Conservation (phyloP, 179 eudicot genomes). For the Gypsophila paniculata region DNA sequence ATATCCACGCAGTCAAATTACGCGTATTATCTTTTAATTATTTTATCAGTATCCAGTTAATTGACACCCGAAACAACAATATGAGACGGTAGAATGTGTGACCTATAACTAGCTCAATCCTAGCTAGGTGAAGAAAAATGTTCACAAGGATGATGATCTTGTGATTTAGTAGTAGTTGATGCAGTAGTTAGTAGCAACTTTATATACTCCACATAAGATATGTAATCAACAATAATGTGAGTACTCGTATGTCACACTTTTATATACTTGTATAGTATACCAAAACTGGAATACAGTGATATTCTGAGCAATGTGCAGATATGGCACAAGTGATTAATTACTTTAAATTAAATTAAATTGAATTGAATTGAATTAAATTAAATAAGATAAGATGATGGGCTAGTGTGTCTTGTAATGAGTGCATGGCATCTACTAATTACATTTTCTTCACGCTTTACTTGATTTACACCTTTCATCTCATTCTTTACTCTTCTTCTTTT, state of each 20-base stretch:
- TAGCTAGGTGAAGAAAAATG: background rate
- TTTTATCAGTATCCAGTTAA: no score
- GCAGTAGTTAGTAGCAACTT: background rate
- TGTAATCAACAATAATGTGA: background rate
- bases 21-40: no score
- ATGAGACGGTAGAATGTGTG: no score
- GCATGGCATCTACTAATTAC: background rate
- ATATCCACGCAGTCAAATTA: no score
- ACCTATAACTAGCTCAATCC: no score
- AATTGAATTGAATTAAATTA: no score
- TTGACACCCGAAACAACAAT: no score
- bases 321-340: background rate
- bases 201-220: no score
- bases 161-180: background rate
- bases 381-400: background rate
- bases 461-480: background rate
- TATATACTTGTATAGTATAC: background rate
- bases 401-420: background rate
- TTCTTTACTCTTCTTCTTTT: background rate
- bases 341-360: no score
- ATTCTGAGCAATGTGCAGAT: background rate
- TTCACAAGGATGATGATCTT: background rate
- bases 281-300: background rate
- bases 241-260: background rate
- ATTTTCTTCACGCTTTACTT: background rate